Conservation (phyloP, 2,329 filamentous ascomycete genomes). For the Colletotrichum endophyticum region DNA sequence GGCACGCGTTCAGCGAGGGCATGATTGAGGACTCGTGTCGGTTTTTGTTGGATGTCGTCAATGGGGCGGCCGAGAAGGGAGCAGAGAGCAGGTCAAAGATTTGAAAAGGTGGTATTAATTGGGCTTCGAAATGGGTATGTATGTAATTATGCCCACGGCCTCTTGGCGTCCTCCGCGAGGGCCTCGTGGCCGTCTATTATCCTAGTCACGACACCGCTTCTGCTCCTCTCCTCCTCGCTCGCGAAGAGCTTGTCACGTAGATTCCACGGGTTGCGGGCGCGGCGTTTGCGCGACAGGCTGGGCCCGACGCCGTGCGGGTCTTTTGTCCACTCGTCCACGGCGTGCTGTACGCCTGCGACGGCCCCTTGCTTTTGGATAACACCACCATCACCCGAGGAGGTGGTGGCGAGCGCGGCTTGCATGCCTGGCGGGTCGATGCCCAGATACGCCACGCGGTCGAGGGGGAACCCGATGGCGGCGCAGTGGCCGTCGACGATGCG, state of each 20-base stretch:
- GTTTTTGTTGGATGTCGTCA: conserved; percentile 62
- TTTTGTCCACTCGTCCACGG: conserved; percentile 51
- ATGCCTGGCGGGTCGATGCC: conserved; percentile 69
- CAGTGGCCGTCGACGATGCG: conserved; percentile 71
- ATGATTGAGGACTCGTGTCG: conserved; percentile 72
- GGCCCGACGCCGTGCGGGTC: conserved; percentile 58
- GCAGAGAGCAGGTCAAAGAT: conserved; percentile 32
- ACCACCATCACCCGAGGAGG: neutral
- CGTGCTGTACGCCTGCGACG: conserved; percentile 45
- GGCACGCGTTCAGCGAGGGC: conserved; percentile 69
- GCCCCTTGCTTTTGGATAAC: conserved; percentile 40
- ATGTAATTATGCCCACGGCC: conserved; percentile 41
- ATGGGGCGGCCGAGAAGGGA: conserved; percentile 25
- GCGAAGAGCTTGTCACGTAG: conserved; percentile 49
- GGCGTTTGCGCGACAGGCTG: conserved; percentile 52
- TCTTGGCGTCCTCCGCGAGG: conserved; percentile 39
- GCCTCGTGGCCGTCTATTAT: conserved; percentile 40
- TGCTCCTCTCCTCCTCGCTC: conserved; percentile 32
- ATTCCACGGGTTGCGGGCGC: conserved; percentile 54
- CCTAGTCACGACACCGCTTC: conserved; percentile 42
- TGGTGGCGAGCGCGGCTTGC: conserved; percentile 21
- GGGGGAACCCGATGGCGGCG: conserved; percentile 61
- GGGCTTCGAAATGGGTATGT: neutral
- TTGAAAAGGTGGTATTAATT: neutral
- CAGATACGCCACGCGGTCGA: conserved; percentile 52